Percentiles rank a stretch among this genome's conserved stretches.
Conservation (phyloP, 768 basidiomycete species). For the Calocybe indica region DNA sequence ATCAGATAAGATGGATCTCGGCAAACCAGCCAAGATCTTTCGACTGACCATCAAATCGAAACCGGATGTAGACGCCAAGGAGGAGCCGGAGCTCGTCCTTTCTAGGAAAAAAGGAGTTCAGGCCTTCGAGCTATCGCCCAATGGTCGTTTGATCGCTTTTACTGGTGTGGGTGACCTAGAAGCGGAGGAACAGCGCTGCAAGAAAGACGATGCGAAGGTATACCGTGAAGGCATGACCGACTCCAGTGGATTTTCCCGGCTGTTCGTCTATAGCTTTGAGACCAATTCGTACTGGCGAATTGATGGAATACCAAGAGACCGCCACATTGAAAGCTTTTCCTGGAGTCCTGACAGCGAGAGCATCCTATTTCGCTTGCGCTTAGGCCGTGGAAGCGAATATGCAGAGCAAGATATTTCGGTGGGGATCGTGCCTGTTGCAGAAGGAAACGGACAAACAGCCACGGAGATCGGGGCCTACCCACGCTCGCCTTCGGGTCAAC, state of each 20-base stretch:
- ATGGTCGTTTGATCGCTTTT: slow-evolving; percentile 23
- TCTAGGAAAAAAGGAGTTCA: slow-evolving; percentile 15
- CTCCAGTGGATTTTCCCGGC: slow-evolving; percentile 10
- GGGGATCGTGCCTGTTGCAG: slow-evolving; percentile 17
- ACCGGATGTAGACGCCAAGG: slow-evolving; percentile 5
- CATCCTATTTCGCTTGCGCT: slow-evolving; percentile 23
- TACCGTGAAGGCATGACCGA: slow-evolving; percentile 13
- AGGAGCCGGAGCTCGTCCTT: not conserved
- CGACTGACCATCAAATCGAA: slow-evolving; percentile 1
- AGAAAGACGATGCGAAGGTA: slow-evolving; percentile 19
- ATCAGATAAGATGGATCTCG: slow-evolving; percentile 22
- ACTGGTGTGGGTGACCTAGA: slow-evolving; percentile 12
- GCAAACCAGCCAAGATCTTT: slow-evolving; percentile 17
- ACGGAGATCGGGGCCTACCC: slow-evolving; percentile 19
- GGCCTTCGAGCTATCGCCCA: slow-evolving; percentile 25
- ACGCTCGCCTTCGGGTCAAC: slow-evolving; percentile 26
- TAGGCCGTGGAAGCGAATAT: slow-evolving; percentile 20
- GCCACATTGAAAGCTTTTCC: slow-evolving; percentile 23
- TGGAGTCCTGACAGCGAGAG: slow-evolving; percentile 26
- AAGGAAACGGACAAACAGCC: slow-evolving; percentile 8
- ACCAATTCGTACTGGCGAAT: slow-evolving; percentile 15
- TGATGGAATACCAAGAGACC: slow-evolving; percentile 15
- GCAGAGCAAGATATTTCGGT: slow-evolving; percentile 22
- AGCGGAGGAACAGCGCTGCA: slow-evolving; percentile 8
- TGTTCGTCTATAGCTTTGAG: slow-evolving; percentile 19